These are phyloP conservation scores for Pleurozium schreberi DNA, from an alignment of 225 moss, liverwort and hornwort genomes.

Conservation along the genomic window DNA sequence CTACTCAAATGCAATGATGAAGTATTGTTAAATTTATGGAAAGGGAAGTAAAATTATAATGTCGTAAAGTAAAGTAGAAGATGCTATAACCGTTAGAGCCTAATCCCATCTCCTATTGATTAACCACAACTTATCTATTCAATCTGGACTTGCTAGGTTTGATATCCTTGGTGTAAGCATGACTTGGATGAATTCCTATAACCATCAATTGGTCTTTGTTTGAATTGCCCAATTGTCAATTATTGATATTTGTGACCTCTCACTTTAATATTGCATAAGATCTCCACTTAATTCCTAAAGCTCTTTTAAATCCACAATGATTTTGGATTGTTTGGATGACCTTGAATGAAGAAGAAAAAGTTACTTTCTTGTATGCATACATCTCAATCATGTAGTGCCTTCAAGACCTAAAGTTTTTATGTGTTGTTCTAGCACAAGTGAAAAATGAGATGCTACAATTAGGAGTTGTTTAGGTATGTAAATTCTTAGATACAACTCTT, in stretches of 20 bases:
- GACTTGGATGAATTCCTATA: rapidly evolving
- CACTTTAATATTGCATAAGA: not conserved
- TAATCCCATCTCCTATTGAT: rapidly evolving
- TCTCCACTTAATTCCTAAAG: rapidly evolving
- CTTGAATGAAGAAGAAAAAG: rapidly evolving
- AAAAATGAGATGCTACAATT: not conserved
- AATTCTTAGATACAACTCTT: not conserved
- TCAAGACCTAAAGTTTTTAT: not conserved
- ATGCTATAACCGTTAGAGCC: rapidly evolving
- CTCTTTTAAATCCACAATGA: not conserved
- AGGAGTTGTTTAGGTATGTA: not conserved
- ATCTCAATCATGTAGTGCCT: not conserved
- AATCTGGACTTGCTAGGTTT: not conserved
- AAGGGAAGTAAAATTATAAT: not conserved
- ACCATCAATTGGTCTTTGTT: rapidly evolving
- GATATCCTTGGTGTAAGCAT: too few species aligned
- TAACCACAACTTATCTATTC: not conserved
- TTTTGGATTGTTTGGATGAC: not conserved
- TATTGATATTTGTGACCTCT: not conserved
- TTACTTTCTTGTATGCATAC: not conserved
- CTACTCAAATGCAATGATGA: not conserved
- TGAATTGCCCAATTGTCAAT: not conserved
- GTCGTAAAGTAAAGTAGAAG: not conserved
- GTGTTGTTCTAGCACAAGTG: not conserved
- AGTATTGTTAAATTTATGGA: not conserved